Evolutionary conservation across 495 filamentous ascomycete genomes (phyloP), one percentile per base, ranked within the genome.

Genomic region (Neurospora sp.): DNA sequence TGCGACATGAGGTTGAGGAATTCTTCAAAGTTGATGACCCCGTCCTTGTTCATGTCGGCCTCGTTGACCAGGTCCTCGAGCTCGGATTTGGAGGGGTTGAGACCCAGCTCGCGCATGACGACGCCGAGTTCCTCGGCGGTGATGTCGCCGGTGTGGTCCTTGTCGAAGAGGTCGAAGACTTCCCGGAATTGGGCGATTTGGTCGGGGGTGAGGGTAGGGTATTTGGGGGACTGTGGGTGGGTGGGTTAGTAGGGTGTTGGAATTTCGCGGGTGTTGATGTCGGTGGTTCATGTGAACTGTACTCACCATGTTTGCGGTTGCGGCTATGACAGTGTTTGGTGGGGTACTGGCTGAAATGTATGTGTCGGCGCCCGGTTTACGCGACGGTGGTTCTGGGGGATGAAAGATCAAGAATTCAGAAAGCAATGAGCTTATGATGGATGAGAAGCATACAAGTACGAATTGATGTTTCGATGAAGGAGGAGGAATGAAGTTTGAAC

Each of bases 121-220:
- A 75, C 70, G 74, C 81, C 81, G 14, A 85, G 82, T 71, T 85
- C 83, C 7, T 75, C 75, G 65, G 81, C 80, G 4, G 82, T 82
- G 74, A 85, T 85, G 42, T 83, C 80, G 69, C 83, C 83, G 80
- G 95, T 93, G 79, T 92, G 92, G 88, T 97, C 94, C 84, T 97
- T 97, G 88, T 97, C 94, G 82, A 96, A 96, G 20, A 96, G 88
- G 81, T 93, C 94, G 83, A 96, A 96, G 39, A 93, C 93, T 83
- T 96, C 92, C 88, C 93, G 95, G 85, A 94, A 96, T 83, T 96
- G 93, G 78, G 93, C 94, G 73, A 96, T 91, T 86, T 96, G 92
- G 27, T 73, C 72, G 31, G 68, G 39, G 68, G 18, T 69, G 46
- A 72, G 65, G 39, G 71, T 41, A 16, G 71, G 39, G 48, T 59